A percentile compares a stretch with the other conserved stretches of the same genome.
Evolutionary conservation across 139 green algal species (phyloP).

Genomic region (Chlorella sp.): DNA sequence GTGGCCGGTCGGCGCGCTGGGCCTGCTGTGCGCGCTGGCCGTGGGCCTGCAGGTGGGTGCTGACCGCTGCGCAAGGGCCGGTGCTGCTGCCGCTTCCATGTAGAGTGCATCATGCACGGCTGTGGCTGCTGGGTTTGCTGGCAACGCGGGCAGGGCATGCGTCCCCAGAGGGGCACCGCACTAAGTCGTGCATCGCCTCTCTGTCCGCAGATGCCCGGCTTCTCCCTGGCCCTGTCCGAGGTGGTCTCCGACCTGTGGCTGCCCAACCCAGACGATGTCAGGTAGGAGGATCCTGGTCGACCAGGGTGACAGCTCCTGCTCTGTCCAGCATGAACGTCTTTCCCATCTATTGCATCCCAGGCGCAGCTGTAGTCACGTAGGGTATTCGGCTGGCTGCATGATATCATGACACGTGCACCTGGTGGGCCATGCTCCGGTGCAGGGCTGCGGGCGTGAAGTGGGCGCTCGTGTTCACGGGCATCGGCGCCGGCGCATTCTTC

Average conservation of each 20-base stretch:
- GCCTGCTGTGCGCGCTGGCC: not conserved
- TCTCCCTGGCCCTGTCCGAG: conserved; percentile 15
- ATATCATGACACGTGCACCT: too few species aligned
- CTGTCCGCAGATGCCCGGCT: conserved; percentile 25
- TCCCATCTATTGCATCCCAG: too few species aligned
- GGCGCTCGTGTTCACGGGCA: conserved; percentile 70
- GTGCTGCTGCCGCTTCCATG: too few species aligned
- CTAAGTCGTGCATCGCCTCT: too few species aligned
- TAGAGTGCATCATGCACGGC: too few species aligned
- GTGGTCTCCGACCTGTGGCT: conserved; percentile 10
- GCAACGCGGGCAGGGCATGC: too few species aligned
- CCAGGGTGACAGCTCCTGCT: not conserved
- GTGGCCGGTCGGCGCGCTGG: not conserved
- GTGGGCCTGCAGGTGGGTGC: conserved; percentile 23
- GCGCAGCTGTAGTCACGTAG: too few species aligned
- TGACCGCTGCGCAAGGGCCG: too few species aligned
- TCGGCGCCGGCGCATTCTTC: conserved; percentile 61
- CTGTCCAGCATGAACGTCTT: not conserved
- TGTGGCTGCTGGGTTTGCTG: too few species aligned
- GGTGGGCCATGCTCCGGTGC: not conserved
- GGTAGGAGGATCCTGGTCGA: not conserved
- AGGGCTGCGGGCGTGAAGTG: conserved; percentile 57
- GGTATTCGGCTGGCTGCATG: too few species aligned
- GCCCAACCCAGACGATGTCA: not conserved
- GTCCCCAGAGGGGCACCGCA: too few species aligned